A percentile compares a stretch with the other conserved stretches of the same genome.
These are phyloP conservation scores for Starmerella khaoyaiensis DNA, from an alignment of 805 yeast genomes.

Conservation along the genomic window DNA sequence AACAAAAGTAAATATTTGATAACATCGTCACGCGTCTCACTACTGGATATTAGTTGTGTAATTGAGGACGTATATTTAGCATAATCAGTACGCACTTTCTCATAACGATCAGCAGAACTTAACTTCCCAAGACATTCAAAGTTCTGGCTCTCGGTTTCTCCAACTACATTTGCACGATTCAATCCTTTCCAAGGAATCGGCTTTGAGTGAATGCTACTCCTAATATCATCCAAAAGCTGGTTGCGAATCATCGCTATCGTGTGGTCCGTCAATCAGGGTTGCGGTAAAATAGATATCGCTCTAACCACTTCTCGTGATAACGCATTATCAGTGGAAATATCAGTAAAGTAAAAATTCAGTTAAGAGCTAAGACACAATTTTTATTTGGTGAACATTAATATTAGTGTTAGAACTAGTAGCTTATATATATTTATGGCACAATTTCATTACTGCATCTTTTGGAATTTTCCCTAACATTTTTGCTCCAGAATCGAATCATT, in stretches of 20 bases:
- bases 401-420: too few species aligned
- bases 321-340: too few species aligned
- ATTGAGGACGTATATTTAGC: constrained; percentile 44
- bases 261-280: too few species aligned
- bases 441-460: too few species aligned
- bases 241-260: constrained; percentile 21
- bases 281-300: too few species aligned
- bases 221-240: constrained; percentile 28
- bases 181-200: constrained; percentile 89
- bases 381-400: too few species aligned
- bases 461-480: too few species aligned
- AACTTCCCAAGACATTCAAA: constrained; percentile 43
- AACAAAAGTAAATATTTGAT: constrained; percentile 52
- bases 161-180: constrained; percentile 55
- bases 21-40: constrained; percentile 48
- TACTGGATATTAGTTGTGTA: constrained; percentile 41
- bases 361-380: too few species aligned
- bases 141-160: constrained; percentile 53
- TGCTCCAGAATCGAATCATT: too few species aligned
- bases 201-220: constrained; percentile 55
- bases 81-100: constrained; percentile 30
- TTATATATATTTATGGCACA: too few species aligned
- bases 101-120: constrained; percentile 25
- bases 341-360: too few species aligned
- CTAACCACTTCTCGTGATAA: too few species aligned